These are phyloP conservation scores for Hymenoscyphus occultus DNA, from an alignment of 2,329 filamentous ascomycete species.

Conservation along the genomic window DNA sequence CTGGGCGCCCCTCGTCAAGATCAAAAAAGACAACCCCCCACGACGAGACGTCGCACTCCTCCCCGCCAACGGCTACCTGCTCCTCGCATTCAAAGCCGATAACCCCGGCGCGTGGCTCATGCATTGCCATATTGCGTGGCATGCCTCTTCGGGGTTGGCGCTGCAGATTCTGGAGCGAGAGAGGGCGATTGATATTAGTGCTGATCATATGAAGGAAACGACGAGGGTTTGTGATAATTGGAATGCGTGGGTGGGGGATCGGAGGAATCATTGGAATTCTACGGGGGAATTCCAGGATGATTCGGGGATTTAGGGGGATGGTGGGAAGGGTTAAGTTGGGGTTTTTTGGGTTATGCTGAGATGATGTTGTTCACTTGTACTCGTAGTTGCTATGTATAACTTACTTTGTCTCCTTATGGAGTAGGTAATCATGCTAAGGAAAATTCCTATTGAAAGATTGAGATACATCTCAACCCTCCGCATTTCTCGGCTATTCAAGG, in stretches of 20 bases:
- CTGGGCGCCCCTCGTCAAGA: not conserved
- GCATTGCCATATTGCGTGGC: constrained; percentile 43
- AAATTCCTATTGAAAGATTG: no score
- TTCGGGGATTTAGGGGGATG: constrained; percentile 5
- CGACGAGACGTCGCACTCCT: constrained; percentile 51
- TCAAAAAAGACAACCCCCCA: constrained; percentile 42
- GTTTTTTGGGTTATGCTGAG: not conserved
- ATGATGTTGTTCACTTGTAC: not conserved
- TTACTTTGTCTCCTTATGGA: no score
- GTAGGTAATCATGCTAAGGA: no score
- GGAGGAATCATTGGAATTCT: constrained; percentile 12
- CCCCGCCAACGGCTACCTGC: constrained; percentile 19
- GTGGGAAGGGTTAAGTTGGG: not conserved
- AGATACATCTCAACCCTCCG: no score
- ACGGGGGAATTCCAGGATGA: constrained; percentile 11
- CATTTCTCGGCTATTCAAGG: no score
- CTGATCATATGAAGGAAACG: constrained; percentile 17
- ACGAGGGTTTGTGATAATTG: constrained; percentile 35
- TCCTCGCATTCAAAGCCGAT: constrained; percentile 28
- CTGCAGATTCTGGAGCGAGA: constrained; percentile 45
- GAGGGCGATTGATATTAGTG: constrained; percentile 31
- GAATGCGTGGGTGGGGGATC: constrained; percentile 10
- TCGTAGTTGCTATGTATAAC: no score
- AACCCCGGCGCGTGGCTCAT: constrained; percentile 38
- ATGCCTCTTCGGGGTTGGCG: constrained; percentile 50